phyloP scores from a whole-genome alignment of 2,329 filamentous ascomycete genomes.

The Colletotrichum eleusines region DNA sequence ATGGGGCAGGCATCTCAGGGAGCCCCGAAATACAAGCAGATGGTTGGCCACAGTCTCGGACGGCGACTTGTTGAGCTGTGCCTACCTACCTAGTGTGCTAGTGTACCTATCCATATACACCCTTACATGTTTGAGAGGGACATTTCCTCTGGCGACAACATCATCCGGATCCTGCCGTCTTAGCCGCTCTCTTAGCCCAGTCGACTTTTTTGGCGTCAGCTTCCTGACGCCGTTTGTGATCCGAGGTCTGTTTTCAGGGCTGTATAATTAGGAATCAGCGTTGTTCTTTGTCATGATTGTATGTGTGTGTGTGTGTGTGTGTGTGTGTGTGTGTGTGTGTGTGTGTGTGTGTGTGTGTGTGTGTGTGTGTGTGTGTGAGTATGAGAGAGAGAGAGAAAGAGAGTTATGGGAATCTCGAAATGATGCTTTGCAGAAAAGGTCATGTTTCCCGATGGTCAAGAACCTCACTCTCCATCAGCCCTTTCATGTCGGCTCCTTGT shows the following conservation, averaged over 20 bases:
- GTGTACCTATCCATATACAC: no score
- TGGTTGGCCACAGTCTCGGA: neutral
- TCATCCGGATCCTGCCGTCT: neutral
- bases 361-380: no score
- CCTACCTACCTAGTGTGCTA: no score
- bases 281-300: neutral
- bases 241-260: neutral
- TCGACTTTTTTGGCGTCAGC: neutral
- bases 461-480: no score
- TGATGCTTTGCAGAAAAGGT: no score
- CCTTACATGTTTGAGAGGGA: neutral
- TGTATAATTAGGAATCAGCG: neutral
- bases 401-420: no score
- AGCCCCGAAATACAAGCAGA: neutral
- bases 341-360: no score
- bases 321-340: no score
- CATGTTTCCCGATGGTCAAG: neutral
- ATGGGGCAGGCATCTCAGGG: slow-evolving; percentile 13
- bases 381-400: no score
- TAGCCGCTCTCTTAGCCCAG: neutral
- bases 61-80: slow-evolving; percentile 29
- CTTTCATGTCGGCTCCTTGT: neutral
- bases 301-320: no score
- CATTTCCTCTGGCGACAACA: neutral
- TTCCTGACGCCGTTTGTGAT: neutral